Percentiles rank a stretch among this genome's conserved stretches.
Conservation (phyloP, 2,329 filamentous ascomycete genomes). For the Calonectria fujianensis region DNA sequence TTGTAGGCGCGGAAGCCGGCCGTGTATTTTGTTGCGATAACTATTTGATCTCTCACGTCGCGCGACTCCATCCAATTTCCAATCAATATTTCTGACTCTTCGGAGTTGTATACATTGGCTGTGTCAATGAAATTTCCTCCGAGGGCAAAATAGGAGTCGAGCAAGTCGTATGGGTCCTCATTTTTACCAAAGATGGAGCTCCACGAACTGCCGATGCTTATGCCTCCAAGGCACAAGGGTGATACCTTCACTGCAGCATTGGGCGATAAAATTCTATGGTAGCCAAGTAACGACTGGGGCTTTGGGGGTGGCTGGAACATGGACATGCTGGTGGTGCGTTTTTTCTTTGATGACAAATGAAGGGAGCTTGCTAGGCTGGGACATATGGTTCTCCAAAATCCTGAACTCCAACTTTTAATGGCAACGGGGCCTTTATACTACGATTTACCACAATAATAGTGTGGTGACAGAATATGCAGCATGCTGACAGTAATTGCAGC, state of each 20-base stretch:
- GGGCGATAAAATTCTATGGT: slow-evolving; percentile 50
- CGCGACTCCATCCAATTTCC: slow-evolving; percentile 70
- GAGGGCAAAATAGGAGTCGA: slow-evolving; percentile 71
- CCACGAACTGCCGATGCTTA: slow-evolving; percentile 52
- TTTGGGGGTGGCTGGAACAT: slow-evolving; percentile 33
- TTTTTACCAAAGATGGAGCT: slow-evolving; percentile 60
- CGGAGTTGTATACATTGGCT: slow-evolving; percentile 68
- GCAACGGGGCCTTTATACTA: not conserved
- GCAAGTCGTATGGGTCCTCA: slow-evolving; percentile 65
- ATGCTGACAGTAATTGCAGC: not conserved
- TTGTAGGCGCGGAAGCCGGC: slow-evolving; percentile 59
- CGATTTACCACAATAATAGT: not conserved
- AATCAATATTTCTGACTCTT: slow-evolving; percentile 70
- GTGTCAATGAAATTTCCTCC: slow-evolving; percentile 80
- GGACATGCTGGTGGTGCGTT: not conserved
- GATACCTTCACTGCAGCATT: slow-evolving; percentile 51
- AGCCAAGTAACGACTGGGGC: slow-evolving; percentile 46
- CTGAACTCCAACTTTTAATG: not conserved
- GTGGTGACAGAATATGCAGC: not conserved
- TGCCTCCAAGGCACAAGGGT: slow-evolving; percentile 53
- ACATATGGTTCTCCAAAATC: not conserved
- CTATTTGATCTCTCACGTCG: slow-evolving; percentile 67
- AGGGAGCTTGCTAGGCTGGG: too few relatives aligned
- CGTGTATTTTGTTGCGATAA: slow-evolving; percentile 70
- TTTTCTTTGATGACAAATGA: not conserved